These are phyloP conservation scores for Myxozyma mucilagina DNA, from an alignment of 805 yeast species.

Conservation along the genomic window DNA sequence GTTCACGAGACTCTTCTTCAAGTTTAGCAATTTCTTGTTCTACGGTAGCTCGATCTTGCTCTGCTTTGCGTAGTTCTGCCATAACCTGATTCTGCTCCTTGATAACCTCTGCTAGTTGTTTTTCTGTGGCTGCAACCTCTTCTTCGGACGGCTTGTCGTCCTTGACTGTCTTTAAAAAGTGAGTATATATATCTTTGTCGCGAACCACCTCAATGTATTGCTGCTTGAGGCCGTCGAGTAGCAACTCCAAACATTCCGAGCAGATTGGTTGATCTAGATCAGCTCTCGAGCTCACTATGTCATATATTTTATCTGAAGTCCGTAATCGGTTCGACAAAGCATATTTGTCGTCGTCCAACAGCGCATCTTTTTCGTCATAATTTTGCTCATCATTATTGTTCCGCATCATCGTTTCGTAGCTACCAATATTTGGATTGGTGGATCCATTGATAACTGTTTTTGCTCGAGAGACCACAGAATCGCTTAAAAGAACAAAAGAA, in stretches of 20 bases:
- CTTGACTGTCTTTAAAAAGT: slow-evolving; percentile 68
- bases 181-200: slow-evolving; percentile 77
- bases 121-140: slow-evolving; percentile 49
- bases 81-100: slow-evolving; percentile 40
- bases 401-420: slow-evolving; percentile 19
- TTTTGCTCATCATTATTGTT: slow-evolving; percentile 1
- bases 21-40: slow-evolving; percentile 52
- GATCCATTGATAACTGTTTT: not conserved
- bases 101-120: slow-evolving; percentile 51
- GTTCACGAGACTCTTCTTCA: slow-evolving; percentile 38
- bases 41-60: slow-evolving; percentile 47
- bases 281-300: slow-evolving; percentile 66
- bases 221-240: slow-evolving; percentile 63
- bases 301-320: slow-evolving; percentile 35
- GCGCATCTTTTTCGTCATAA: not conserved
- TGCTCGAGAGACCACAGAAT: slow-evolving; percentile 11
- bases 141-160: slow-evolving; percentile 40
- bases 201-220: slow-evolving; percentile 70
- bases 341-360: slow-evolving; percentile 6
- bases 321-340: slow-evolving; percentile 11
- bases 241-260: slow-evolving; percentile 71
- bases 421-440: slow-evolving; percentile 1
- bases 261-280: slow-evolving; percentile 88
- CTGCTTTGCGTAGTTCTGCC: slow-evolving; percentile 42
- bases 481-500: slow-evolving; percentile 3